These are phyloP conservation scores for Hamamelis virginiana DNA, from an alignment of 164 flowering plant genomes.

Conservation along the genomic window DNA sequence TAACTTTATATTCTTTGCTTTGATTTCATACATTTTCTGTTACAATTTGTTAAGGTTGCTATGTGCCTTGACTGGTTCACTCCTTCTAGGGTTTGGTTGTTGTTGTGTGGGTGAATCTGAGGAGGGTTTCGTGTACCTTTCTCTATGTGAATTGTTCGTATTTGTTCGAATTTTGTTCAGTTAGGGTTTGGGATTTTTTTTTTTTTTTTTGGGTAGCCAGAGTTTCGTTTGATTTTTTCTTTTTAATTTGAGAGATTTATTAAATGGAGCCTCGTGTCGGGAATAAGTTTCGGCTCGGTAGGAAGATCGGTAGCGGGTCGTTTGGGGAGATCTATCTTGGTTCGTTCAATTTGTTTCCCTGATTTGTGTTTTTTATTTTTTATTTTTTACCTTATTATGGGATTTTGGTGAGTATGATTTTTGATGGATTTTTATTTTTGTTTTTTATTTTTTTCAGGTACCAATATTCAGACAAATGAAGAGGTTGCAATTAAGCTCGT, in stretches of 20 bases:
- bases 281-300: slow-evolving; percentile 78
- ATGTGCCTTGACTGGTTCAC: too few species aligned
- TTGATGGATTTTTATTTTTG: neutral
- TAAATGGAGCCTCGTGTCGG: slow-evolving; percentile 88
- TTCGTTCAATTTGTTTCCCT: slow-evolving; percentile 12
- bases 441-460: slow-evolving; percentile 45
- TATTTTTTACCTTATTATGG: neutral
- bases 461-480: slow-evolving; percentile 81
- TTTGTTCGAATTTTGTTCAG: neutral
- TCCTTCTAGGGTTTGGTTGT: too few species aligned
- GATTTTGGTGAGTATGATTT: neutral
- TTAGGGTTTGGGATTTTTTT: neutral
- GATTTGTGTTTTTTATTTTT: slow-evolving; percentile 8
- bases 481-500: slow-evolving; percentile 94
- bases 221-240: neutral
- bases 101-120: too few species aligned
- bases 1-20: too few species aligned
- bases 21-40: too few species aligned
- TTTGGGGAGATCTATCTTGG: slow-evolving; percentile 94
- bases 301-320: slow-evolving; percentile 93
- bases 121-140: too few species aligned
- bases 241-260: neutral
- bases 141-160: neutral
- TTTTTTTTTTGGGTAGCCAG: neutral
- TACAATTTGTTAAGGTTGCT: too few species aligned